phyloP scores from a whole-genome alignment of 192 early-diverging fungal genomes.

The Rhizoclosmatium sp. region DNA sequence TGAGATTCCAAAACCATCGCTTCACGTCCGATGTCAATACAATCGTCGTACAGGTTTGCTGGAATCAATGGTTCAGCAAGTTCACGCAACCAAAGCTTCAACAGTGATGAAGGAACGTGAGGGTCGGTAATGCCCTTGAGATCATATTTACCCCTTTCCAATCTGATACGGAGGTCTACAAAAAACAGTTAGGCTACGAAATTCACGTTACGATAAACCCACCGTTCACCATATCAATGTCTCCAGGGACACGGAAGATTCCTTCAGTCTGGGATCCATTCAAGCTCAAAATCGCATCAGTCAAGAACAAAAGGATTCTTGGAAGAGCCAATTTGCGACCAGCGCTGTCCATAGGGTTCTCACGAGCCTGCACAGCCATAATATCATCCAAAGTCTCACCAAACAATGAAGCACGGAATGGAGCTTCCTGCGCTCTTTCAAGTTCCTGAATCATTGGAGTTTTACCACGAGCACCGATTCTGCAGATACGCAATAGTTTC shows the following conservation, averaged over 20 bases:
- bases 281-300: conserved; percentile 74
- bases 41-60: conserved; percentile 76
- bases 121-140: conserved; percentile 79
- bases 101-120: conserved; percentile 87
- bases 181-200: background rate
- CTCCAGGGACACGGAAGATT: conserved; percentile 95
- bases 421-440: conserved; percentile 76
- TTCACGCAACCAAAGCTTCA: conserved; percentile 95
- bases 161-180: conserved; percentile 72
- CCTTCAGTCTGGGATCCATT: conserved; percentile 87
- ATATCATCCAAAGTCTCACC: conserved; percentile 89
- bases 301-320: conserved; percentile 81
- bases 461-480: conserved; percentile 81
- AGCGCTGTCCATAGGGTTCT: conserved; percentile 41
- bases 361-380: conserved; percentile 63
- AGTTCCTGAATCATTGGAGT: conserved; percentile 73
- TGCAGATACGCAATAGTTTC: conserved; percentile 76
- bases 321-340: conserved; percentile 71
- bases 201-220: conserved; percentile 6
- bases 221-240: conserved; percentile 85
- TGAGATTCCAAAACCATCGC: conserved; percentile 45
- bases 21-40: conserved; percentile 70
- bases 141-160: conserved; percentile 85
- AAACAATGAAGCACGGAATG: conserved; percentile 87
- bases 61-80: conserved; percentile 91